Evolutionary conservation across 1,284 basidiomycete species (phyloP).

Genomic region (Ceratobasidium sp.): DNA sequence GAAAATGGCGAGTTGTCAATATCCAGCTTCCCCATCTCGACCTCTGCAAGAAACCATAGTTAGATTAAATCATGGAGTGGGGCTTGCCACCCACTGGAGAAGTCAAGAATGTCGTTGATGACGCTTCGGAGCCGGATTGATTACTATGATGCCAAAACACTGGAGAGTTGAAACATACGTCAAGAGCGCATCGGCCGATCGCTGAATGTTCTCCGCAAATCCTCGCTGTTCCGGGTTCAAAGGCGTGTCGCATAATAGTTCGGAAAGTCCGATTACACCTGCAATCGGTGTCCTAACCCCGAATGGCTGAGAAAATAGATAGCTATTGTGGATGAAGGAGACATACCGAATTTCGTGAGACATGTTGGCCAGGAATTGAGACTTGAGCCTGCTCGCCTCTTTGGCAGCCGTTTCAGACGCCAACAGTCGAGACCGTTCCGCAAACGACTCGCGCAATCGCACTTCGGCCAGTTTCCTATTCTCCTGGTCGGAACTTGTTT

Average conservation of each 20-base stretch:
- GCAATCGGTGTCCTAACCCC: constrained; percentile 39
- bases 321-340: no score
- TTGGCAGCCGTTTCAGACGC: constrained; percentile 45
- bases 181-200: constrained; percentile 39
- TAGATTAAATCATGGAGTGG: background rate
- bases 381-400: constrained; percentile 44
- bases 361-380: constrained; percentile 43
- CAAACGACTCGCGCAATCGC: constrained; percentile 36
- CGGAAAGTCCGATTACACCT: constrained; percentile 41
- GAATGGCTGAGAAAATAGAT: no score
- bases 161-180: background rate
- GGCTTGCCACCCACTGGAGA: constrained; percentile 16
- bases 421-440: constrained; percentile 32
- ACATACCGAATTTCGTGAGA: constrained; percentile 46
- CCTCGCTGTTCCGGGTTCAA: constrained; percentile 41
- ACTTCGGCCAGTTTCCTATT: constrained; percentile 40
- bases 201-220: constrained; percentile 40
- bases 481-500: no score
- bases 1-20: constrained; percentile 41
- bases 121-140: constrained; percentile 6
- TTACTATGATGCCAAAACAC: background rate
- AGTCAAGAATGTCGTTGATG: constrained; percentile 39
- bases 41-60: constrained; percentile 13
- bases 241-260: constrained; percentile 33
- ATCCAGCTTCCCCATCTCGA: constrained; percentile 44